Base-by-base conservation (phyloP, 2,329 filamentous ascomycete species). In the Epichloe coenophiala region DNA sequence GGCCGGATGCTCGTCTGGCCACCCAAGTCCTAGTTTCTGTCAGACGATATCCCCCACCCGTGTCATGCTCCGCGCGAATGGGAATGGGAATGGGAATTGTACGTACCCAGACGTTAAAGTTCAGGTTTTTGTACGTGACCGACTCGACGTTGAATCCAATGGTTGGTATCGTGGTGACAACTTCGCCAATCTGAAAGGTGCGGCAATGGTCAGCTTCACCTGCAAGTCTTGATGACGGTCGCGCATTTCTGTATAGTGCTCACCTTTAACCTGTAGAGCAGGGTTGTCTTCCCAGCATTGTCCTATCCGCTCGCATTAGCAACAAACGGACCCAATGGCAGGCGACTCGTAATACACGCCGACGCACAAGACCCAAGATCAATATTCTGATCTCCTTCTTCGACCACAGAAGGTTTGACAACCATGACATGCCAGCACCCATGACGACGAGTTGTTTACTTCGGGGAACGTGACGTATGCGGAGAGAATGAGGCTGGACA, bases 141-240 rank as follows among this genome's bases (percentile, higher is more conserved):
- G 89, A 95, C 71, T 98, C 93, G 61, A 98, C 93, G 68, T 98
- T 98, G 77, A 98, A 98, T 54, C 93, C 93, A 68, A 98, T 97
- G 50, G 93, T 98, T 19, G 93, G 93, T 76, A 97, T 97, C 61
- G 93, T 98, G 55, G 93, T 97, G 58, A 98, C 93, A 43, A 98
- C 93, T 68, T 98, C 93, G 65, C 93, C 93, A 64, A 98, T 95
- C 88, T 96, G 27, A 53, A 51, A 55, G 13, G 40, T n/a, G 8
- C 21, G 21, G 19, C 9, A 11, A 41, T 11, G 3, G 48, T 50
- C 37, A 50, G 48, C 21, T 46, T 39, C 23, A 11, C 19, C 11
- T 7, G 31, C n/a, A 4, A 19, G 19, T 15, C 36, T 45, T n/a
- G 23, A 12, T 4, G 19, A 33, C 33, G n/a, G 12, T 40, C 42